Evolutionary conservation across 441 rosid species (phyloP).

Genomic region (Populus hybrid): DNA sequence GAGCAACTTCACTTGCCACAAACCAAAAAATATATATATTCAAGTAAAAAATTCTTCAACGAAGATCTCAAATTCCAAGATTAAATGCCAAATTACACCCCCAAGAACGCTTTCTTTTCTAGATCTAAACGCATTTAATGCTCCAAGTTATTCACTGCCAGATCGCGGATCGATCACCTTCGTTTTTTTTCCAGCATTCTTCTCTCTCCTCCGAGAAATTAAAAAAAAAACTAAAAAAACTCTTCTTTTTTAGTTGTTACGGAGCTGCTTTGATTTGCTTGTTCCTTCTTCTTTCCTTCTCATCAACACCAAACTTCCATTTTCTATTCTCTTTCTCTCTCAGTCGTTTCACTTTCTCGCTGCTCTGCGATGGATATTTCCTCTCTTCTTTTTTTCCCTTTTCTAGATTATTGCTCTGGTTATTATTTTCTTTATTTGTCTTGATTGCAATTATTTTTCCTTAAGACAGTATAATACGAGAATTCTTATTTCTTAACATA

Average conservation of each 20-base stretch:
- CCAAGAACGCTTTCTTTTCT: conserved; percentile 24
- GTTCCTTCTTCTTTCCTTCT: conserved; percentile 20
- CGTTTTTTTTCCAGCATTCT: conserved; percentile 20
- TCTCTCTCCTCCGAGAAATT: conserved; percentile 39
- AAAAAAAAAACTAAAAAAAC: conserved; percentile 19
- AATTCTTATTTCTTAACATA: neutral
- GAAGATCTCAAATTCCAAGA: conserved; percentile 31
- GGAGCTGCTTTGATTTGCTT: conserved; percentile 50
- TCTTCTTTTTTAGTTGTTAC: conserved; percentile 17
- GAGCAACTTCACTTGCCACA: conserved; percentile 20
- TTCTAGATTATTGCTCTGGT: neutral
- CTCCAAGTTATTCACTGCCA: neutral
- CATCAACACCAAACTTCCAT: conserved; percentile 33
- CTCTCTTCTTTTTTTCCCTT: conserved; percentile 10
- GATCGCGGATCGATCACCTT: conserved; percentile 24
- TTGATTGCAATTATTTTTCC: neutral
- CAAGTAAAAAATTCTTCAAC: conserved; percentile 20
- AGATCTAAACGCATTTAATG: conserved; percentile 43
- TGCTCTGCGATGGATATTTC: conserved; percentile 21
- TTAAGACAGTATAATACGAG: conserved; percentile 1
- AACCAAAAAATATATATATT: neutral
- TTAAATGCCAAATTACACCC: conserved; percentile 19
- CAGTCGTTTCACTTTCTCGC: conserved; percentile 21
- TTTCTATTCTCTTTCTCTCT: conserved; percentile 8
- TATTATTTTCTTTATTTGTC: neutral